These are phyloP conservation scores for Tylopilus balloui DNA, from an alignment of 768 basidiomycete species.

Conservation along the genomic window DNA sequence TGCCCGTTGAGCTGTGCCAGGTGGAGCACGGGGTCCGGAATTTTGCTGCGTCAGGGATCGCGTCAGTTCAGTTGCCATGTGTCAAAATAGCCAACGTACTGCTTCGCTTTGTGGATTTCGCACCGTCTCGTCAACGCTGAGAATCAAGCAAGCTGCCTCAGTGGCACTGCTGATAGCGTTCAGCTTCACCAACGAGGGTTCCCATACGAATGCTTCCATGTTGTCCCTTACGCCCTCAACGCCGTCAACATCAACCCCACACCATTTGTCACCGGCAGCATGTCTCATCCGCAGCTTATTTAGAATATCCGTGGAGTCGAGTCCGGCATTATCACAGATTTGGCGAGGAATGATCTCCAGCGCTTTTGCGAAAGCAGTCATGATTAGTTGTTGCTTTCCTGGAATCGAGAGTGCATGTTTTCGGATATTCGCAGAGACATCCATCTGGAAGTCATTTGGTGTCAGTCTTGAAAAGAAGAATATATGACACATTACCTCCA, in stretches of 20 bases:
- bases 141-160: slow-evolving; percentile 92
- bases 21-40: slow-evolving; percentile 83
- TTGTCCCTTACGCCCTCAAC: slow-evolving; percentile 88
- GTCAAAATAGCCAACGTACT: slow-evolving; percentile 43
- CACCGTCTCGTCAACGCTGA: slow-evolving; percentile 97
- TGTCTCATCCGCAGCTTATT: slow-evolving; percentile 98
- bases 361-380: slow-evolving; percentile 94
- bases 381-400: slow-evolving; percentile 91
- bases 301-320: slow-evolving; percentile 95
- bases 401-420: slow-evolving; percentile 89
- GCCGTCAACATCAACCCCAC: slow-evolving; percentile 92
- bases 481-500: slow-evolving; percentile 59
- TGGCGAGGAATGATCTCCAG: slow-evolving; percentile 97
- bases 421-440: slow-evolving; percentile 90
- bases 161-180: slow-evolving; percentile 95
- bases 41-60: slow-evolving; percentile 46
- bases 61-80: slow-evolving; percentile 16
- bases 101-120: slow-evolving; percentile 91
- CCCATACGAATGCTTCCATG: slow-evolving; percentile 98
- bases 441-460: slow-evolving; percentile 66
- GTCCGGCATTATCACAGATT: slow-evolving; percentile 96
- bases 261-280: slow-evolving; percentile 84
- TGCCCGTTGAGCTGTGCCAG: slow-evolving; percentile 86
- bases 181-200: slow-evolving; percentile 89
- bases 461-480: neutral